Evolutionary conservation across 2,329 filamentous ascomycete genomes (phyloP).

Genomic region (Dactylonectria macrodidyma): DNA sequence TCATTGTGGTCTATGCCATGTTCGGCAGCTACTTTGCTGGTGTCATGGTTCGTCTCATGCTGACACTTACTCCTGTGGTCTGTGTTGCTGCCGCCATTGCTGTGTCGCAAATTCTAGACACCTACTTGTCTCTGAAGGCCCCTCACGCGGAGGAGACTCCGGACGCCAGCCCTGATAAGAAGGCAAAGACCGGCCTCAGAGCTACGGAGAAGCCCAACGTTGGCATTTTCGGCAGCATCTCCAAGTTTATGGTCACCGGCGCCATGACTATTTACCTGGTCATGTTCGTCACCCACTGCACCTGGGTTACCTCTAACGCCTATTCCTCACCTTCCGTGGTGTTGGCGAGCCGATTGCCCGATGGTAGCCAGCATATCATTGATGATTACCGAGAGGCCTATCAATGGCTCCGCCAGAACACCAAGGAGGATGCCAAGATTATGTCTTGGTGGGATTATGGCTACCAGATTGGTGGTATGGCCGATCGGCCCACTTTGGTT

Average conservation of each 20-base stretch:
- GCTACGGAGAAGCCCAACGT: conserved; percentile 81
- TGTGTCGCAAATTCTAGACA: conserved; percentile 89
- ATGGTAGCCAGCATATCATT: conserved; percentile 98
- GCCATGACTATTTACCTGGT: conserved; percentile 85
- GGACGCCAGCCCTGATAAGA: conserved; percentile 67
- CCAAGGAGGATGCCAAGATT: conserved; percentile 93
- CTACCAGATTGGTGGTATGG: conserved; percentile 99
- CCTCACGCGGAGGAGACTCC: conserved; percentile 67
- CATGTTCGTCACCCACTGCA: conserved; percentile 97
- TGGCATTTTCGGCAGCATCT: conserved; percentile 86
- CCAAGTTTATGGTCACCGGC: conserved; percentile 83
- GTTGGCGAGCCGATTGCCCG: conserved; percentile 89
- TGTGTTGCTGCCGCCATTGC: conserved; percentile 94
- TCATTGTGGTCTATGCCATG: conserved; percentile 96
- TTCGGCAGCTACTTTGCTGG: conserved; percentile 98
- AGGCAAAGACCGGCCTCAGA: conserved; percentile 70
- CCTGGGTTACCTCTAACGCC: conserved; percentile 98
- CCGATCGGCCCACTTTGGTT: conserved; percentile 94
- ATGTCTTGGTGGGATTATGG: conserved; percentile 99
- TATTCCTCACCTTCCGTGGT: conserved; percentile 99
- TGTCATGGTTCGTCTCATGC: conserved; percentile 99
- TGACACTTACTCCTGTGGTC: conserved; percentile 95
- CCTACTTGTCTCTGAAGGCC: conserved; percentile 79
- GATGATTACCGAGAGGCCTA: conserved; percentile 99
- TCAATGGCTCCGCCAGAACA: conserved; percentile 99